Evolutionary conservation across 1,139 yeast species (phyloP).

Genomic region (Taphrina betulina): DNA sequence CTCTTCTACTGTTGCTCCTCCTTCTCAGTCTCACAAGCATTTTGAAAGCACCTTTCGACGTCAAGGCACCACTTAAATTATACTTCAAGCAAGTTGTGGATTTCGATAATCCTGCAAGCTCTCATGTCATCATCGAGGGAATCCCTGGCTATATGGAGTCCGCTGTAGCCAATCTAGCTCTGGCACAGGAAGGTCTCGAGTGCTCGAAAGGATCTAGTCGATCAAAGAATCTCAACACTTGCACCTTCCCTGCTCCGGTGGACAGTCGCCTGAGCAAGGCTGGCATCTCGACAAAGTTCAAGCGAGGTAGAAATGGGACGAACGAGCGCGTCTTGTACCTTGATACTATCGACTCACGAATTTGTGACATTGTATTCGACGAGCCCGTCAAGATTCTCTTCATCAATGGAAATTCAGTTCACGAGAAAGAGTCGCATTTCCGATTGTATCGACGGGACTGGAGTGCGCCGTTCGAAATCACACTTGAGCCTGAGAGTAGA

Average conservation of each 20-base stretch:
- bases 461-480: conserved; percentile 16
- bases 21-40: conserved; percentile 36
- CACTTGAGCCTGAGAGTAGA: background rate
- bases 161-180: conserved; percentile 18
- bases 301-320: conserved; percentile 15
- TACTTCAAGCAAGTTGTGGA: conserved; percentile 37
- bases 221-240: conserved; percentile 5
- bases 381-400: conserved; percentile 14
- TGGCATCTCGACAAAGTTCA: conserved; percentile 14
- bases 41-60: conserved; percentile 37
- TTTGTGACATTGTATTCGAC: conserved; percentile 25
- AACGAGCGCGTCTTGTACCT: conserved; percentile 5
- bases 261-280: conserved; percentile 25
- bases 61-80: conserved; percentile 37
- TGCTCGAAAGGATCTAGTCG: conserved; percentile 13
- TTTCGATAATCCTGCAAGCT: conserved; percentile 32
- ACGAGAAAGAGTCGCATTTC: conserved; percentile 12
- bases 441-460: conserved; percentile 31
- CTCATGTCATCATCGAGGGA: conserved; percentile 28
- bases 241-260: conserved; percentile 19
- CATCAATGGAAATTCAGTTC: conserved; percentile 16
- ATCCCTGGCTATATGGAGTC: conserved; percentile 30
- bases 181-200: conserved; percentile 11
- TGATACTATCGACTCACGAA: conserved; percentile 22
- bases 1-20: conserved; percentile 37